phyloP scores from a whole-genome alignment of 306 rosid genomes.

The Dalbergia cultrata region DNA sequence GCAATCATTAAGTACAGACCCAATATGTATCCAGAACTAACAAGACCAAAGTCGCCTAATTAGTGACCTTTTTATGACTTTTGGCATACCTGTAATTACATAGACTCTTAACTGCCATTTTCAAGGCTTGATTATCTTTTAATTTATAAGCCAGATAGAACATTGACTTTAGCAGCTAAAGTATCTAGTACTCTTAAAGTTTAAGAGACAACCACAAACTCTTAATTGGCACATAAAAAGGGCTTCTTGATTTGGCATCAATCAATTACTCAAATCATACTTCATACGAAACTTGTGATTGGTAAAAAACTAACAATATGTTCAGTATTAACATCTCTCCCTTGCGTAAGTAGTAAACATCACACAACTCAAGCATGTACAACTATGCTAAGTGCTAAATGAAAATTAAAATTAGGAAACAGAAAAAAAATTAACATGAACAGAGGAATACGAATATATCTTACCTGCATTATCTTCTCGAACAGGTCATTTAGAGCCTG shows the following conservation, averaged over 20 bases:
- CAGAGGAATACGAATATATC: not conserved
- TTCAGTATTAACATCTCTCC: not conserved
- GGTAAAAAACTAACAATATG: not conserved
- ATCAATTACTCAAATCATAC: not conserved
- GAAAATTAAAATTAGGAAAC: not conserved
- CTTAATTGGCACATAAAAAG: not conserved
- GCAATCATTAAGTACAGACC: not conserved
- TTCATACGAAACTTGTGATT: not conserved
- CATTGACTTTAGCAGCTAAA: not conserved
- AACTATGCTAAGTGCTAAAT: not conserved
- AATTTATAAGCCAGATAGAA: not conserved
- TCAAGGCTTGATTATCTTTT: not conserved
- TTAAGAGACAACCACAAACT: not conserved
- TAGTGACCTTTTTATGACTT: not conserved
- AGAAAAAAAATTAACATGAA: not conserved
- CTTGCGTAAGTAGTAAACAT: conserved; percentile 14
- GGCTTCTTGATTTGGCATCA: not conserved
- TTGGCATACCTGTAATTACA: not conserved
- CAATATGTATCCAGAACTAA: conserved; percentile 3
- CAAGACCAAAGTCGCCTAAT: conserved; percentile 1
- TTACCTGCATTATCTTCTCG: conserved; percentile 95
- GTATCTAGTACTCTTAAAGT: not conserved
- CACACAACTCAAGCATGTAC: conserved; percentile 4
- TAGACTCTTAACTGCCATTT: not conserved
- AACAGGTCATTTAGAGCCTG: conserved; percentile 98